These are phyloP conservation scores for Strobilomyces dryophilus DNA, from an alignment of 768 basidiomycete species.

Conservation along the genomic window DNA sequence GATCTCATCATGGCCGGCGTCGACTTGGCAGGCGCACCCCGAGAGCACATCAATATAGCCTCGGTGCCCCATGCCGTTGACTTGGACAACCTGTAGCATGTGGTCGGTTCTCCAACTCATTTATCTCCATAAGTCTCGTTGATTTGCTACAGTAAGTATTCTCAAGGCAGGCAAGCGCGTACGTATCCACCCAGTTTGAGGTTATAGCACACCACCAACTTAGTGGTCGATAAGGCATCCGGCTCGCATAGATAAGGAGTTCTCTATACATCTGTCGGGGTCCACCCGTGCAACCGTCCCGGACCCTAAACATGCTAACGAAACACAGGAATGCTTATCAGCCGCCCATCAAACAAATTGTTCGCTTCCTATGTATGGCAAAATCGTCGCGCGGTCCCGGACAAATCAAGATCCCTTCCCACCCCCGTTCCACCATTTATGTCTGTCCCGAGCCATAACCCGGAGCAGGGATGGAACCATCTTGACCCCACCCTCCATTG, in stretches of 20 bases:
- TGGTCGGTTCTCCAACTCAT: background rate
- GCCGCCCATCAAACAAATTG: background rate
- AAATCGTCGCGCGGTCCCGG: background rate
- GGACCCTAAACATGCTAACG: background rate
- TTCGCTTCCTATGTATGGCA: background rate
- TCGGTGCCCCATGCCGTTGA: too few relatives aligned
- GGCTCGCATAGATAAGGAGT: slow-evolving; percentile 17
- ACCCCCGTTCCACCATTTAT: slow-evolving; percentile 16
- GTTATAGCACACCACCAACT: background rate
- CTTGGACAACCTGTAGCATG: background rate
- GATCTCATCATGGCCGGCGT: background rate
- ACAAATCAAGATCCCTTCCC: slow-evolving; percentile 1
- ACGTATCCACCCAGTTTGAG: background rate
- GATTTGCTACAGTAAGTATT: background rate
- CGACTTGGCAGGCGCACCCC: background rate
- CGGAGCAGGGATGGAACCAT: background rate
- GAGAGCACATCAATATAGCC: background rate
- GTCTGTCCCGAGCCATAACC: background rate
- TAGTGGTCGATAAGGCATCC: slow-evolving; percentile 1
- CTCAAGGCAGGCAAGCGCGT: background rate
- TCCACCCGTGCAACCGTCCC: background rate
- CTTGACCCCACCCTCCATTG: background rate
- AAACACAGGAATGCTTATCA: slow-evolving; percentile 16
- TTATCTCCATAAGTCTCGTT: background rate
- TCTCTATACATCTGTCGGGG: slow-evolving; percentile 9